Percentiles rank a stretch among this genome's conserved stretches.
Evolutionary conservation across 1,284 basidiomycete species (phyloP).

Genomic region (Pseudozyma sp.): DNA sequence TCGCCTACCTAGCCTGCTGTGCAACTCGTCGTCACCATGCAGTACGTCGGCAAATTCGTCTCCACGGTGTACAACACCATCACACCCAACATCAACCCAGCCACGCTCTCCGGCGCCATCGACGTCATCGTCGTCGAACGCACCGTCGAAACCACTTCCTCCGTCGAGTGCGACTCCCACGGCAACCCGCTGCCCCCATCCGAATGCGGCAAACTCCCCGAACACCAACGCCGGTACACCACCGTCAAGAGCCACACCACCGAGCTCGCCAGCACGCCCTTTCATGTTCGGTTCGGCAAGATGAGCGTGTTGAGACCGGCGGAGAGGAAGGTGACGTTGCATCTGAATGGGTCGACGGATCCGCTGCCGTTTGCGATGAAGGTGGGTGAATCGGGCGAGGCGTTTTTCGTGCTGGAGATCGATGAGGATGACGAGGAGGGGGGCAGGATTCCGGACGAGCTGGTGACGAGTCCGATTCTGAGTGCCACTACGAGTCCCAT

Average conservation of each 20-base stretch:
- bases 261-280: slow-evolving; percentile 90
- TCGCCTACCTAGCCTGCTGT: neutral
- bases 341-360: slow-evolving; percentile 64
- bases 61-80: slow-evolving; percentile 69
- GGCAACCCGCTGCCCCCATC: slow-evolving; percentile 23
- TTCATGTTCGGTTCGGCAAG: slow-evolving; percentile 98
- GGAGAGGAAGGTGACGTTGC: slow-evolving; percentile 81
- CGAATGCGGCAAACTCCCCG: slow-evolving; percentile 18
- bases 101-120: slow-evolving; percentile 68
- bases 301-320: slow-evolving; percentile 92
- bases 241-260: slow-evolving; percentile 39
- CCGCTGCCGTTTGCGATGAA: slow-evolving; percentile 96
- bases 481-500: slow-evolving; percentile 65
- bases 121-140: slow-evolving; percentile 71
- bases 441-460: slow-evolving; percentile 84
- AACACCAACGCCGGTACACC: slow-evolving; percentile 40
- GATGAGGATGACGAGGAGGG: slow-evolving; percentile 73
- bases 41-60: slow-evolving; percentile 67
- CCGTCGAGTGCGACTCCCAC: slow-evolving; percentile 69
- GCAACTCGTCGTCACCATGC: slow-evolving; percentile 44
- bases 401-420: slow-evolving; percentile 98
- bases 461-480: slow-evolving; percentile 85
- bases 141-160: slow-evolving; percentile 71
- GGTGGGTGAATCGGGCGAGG: slow-evolving; percentile 97
- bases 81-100: slow-evolving; percentile 68